A percentile compares a stretch with the other conserved stretches of the same genome.
These are phyloP conservation scores for Stereum hirsutum DNA, from an alignment of 1,284 basidiomycete species.

Conservation along the genomic window DNA sequence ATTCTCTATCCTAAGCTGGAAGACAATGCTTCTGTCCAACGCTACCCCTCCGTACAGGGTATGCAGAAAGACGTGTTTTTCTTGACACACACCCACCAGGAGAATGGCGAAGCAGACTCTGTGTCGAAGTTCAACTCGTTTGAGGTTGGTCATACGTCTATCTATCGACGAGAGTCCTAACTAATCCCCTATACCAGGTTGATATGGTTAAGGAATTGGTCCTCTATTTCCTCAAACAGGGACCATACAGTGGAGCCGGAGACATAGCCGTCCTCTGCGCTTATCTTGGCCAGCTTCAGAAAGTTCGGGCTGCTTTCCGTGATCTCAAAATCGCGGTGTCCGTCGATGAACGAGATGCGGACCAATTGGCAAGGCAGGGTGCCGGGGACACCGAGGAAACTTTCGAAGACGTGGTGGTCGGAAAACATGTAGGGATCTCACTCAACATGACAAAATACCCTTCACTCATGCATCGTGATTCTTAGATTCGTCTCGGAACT, in stretches of 20 bases:
- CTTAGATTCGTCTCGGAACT: conserved; percentile 57
- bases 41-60: conserved; percentile 46
- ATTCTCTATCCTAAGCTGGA: conserved; percentile 49
- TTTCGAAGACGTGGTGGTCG: conserved; percentile 19
- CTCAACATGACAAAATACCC: background rate
- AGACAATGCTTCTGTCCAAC: conserved; percentile 41
- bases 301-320: conserved; percentile 35
- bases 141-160: conserved; percentile 35
- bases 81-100: conserved; percentile 42
- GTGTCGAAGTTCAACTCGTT: conserved; percentile 56
- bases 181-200: conserved; percentile 33
- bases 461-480: background rate
- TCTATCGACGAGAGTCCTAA: background rate
- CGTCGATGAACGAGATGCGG: conserved; percentile 63
- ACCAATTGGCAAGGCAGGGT: conserved; percentile 36
- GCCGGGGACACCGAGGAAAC: conserved; percentile 19
- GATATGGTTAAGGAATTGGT: conserved; percentile 64
- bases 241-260: conserved; percentile 25
- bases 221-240: conserved; percentile 51
- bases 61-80: conserved; percentile 53
- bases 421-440: conserved; percentile 31
- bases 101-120: conserved; percentile 47
- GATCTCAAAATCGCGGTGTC: conserved; percentile 46
- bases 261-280: conserved; percentile 72
- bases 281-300: conserved; percentile 60